Evolutionary conservation across 2,329 filamentous ascomycete species (phyloP).

Genomic region (Microdochium nivale): DNA sequence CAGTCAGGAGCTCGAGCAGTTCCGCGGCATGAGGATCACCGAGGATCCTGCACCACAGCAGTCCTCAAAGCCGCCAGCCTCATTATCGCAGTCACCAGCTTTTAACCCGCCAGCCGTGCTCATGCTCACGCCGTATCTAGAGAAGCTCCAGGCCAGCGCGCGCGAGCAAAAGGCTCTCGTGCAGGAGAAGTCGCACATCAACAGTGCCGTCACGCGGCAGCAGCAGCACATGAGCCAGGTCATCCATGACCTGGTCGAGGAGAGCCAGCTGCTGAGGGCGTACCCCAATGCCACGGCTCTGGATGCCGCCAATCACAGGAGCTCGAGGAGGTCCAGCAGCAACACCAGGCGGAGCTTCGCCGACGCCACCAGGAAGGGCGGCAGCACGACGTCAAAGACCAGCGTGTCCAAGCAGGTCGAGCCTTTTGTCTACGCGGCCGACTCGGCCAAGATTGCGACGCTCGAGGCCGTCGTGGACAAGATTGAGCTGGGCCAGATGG

Average conservation of each 20-base stretch:
- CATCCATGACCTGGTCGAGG: slow-evolving; percentile 47
- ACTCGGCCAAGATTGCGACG: slow-evolving; percentile 50
- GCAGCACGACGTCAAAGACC: slow-evolving; percentile 26
- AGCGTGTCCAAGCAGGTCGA: slow-evolving; percentile 32
- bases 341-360: slow-evolving; percentile 22
- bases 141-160: slow-evolving; percentile 41
- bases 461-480: slow-evolving; percentile 51
- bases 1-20: slow-evolving; percentile 4
- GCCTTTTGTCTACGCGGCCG: slow-evolving; percentile 52
- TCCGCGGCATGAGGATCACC: background rate
- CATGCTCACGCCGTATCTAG: slow-evolving; percentile 48
- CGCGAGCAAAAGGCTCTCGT: slow-evolving; percentile 49
- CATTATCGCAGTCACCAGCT: slow-evolving; percentile 9
- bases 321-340: background rate
- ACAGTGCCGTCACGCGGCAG: slow-evolving; percentile 38
- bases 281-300: slow-evolving; percentile 33
- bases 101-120: slow-evolving; percentile 21
- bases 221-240: slow-evolving; percentile 39
- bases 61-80: background rate
- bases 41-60: background rate
- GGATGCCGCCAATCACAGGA: slow-evolving; percentile 19
- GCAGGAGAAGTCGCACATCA: slow-evolving; percentile 50
- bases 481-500: slow-evolving; percentile 48
- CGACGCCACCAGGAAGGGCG: slow-evolving; percentile 29
- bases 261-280: slow-evolving; percentile 51